Percentiles rank a stretch among this genome's conserved stretches.
Conservation (phyloP, 2,329 filamentous ascomycete genomes). For the Alternaria rosae region DNA sequence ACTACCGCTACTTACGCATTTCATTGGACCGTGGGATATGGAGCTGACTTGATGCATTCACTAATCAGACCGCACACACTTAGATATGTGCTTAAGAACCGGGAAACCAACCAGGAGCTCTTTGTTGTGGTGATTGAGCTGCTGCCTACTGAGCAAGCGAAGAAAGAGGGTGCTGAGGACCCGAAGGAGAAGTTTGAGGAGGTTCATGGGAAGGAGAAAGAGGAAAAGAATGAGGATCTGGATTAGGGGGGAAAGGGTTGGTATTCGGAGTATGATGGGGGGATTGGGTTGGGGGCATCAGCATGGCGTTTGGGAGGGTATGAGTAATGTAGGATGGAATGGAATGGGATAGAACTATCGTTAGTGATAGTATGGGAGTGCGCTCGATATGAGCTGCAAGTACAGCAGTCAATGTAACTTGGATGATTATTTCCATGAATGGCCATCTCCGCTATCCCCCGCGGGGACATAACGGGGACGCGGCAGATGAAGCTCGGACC, state of each 20-base stretch:
- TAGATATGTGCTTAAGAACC: slow-evolving; percentile 91
- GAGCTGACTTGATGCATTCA: slow-evolving; percentile 20
- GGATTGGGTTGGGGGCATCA: background rate
- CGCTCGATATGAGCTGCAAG: background rate
- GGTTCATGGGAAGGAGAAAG: slow-evolving; percentile 23
- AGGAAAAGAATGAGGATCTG: slow-evolving; percentile 28
- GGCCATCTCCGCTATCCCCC: background rate
- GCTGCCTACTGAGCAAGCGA: slow-evolving; percentile 68
- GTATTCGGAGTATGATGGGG: background rate
- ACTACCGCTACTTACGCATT: background rate
- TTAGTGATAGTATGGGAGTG: background rate
- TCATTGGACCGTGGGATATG: slow-evolving; percentile 8
- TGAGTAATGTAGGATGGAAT: background rate
- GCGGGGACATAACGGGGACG: background rate
- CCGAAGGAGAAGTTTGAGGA: slow-evolving; percentile 35
- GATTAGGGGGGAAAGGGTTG: slow-evolving; percentile 16
- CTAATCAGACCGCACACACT: slow-evolving; percentile 76
- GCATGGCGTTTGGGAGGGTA: slow-evolving; percentile 9
- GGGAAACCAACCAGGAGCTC: slow-evolving; percentile 74
- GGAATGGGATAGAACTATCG: background rate
- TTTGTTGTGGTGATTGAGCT: slow-evolving; percentile 84
- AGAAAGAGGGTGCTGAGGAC: slow-evolving; percentile 31
- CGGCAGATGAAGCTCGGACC: slow-evolving; percentile 13
- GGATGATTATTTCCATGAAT: background rate
- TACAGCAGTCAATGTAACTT: background rate